A percentile compares a stretch with the other conserved stretches of the same genome.
Conservation (phyloP, 2,329 filamentous ascomycete species). For the Colletotrichum ledebouriae region DNA sequence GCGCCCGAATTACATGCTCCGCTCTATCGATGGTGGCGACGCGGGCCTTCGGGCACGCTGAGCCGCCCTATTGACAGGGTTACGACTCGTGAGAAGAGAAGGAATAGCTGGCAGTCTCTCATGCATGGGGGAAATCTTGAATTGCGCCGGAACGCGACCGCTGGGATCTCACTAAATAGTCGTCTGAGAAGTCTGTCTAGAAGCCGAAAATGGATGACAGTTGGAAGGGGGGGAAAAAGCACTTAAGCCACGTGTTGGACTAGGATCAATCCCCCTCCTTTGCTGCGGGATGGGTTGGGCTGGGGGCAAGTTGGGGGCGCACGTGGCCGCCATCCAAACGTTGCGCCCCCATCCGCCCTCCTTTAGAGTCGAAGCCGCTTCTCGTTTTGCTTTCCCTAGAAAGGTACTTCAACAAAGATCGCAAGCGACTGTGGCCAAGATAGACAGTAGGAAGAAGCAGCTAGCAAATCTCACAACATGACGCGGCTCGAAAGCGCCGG, state of each 20-base stretch:
- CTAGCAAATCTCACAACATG: conserved; percentile 5
- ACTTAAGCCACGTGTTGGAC: conserved; percentile 21
- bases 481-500: conserved; percentile 13
- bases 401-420: conserved; percentile 2
- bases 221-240: no score
- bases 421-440: conserved; percentile 9
- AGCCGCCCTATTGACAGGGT: conserved; percentile 25
- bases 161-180: conserved; percentile 1
- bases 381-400: conserved; percentile 2
- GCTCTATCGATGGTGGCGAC: conserved; percentile 6
- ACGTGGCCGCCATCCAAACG: neutral
- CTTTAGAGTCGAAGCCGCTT: neutral
- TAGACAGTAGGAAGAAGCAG: conserved; percentile 2
- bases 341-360: conserved; percentile 14
- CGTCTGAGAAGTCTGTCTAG: conserved; percentile 21
- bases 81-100: conserved; percentile 36
- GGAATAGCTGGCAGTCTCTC: conserved; percentile 2
- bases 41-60: neutral
- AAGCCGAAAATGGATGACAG: neutral
- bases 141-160: conserved; percentile 23
- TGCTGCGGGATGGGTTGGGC: conserved; percentile 5
- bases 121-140: conserved; percentile 27
- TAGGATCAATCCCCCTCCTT: conserved; percentile 22
- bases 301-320: conserved; percentile 1
- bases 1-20: neutral